A percentile compares a stretch with the other conserved stretches of the same genome.
phyloP scores from a whole-genome alignment of 2,329 filamentous ascomycete species.

The Trichophaea hybrida region DNA sequence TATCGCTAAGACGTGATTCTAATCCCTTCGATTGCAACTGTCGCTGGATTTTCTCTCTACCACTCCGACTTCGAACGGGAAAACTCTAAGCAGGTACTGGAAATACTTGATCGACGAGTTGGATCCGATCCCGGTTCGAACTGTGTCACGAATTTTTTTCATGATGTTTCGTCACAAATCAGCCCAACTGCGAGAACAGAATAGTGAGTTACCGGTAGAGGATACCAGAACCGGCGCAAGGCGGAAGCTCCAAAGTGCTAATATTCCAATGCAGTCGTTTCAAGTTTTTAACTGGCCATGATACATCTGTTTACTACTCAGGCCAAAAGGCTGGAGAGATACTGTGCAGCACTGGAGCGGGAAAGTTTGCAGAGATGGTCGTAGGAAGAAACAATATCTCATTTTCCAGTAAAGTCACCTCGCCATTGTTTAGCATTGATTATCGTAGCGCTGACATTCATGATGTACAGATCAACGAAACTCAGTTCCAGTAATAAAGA shows the following conservation, averaged over 20 bases:
- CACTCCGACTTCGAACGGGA: conserved; percentile 41
- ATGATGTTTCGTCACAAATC: conserved; percentile 61
- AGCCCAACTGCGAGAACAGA: conserved; percentile 52
- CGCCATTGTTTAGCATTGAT: not conserved
- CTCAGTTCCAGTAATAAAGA: not conserved
- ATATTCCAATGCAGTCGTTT: conserved; percentile 16
- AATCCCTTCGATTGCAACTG: conserved; percentile 45
- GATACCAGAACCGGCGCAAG: not conserved
- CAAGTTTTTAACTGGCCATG: conserved; percentile 10
- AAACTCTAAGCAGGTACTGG: conserved; percentile 41
- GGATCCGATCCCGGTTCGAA: conserved; percentile 45
- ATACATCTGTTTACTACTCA: not conserved
- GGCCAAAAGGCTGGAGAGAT: conserved; percentile 10
- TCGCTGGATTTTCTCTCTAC: conserved; percentile 40
- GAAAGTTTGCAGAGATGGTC: conserved; percentile 23
- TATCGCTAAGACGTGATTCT: conserved; percentile 46
- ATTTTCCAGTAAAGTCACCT: conserved; percentile 8
- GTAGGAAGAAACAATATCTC: conserved; percentile 18
- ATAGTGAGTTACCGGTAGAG: conserved; percentile 10
- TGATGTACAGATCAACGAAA: not conserved
- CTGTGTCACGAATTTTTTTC: conserved; percentile 54
- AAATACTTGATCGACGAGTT: conserved; percentile 58
- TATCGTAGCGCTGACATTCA: not conserved
- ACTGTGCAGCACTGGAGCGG: conserved; percentile 15
- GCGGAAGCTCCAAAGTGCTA: conserved; percentile 6